Conservation (phyloP, 2,329 filamentous ascomycete genomes). For the Botrytis aclada region DNA sequence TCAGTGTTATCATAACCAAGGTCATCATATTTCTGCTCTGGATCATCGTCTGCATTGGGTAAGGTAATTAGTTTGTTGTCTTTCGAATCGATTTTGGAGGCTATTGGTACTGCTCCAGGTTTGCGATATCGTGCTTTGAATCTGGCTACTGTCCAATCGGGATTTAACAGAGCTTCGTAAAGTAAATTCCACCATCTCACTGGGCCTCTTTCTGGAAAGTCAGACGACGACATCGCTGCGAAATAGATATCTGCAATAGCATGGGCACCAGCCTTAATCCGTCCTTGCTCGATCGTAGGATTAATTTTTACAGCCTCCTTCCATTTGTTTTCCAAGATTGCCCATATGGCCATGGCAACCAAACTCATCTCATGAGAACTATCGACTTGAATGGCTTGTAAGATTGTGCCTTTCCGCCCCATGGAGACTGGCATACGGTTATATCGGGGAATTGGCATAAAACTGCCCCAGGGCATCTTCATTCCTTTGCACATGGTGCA, state of each 20-base stretch:
- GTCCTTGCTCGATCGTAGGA: background rate
- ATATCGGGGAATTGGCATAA: constrained; percentile 2
- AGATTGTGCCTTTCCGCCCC: background rate
- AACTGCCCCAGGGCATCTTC: background rate
- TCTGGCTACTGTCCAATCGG: background rate
- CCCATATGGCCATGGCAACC: constrained; percentile 6
- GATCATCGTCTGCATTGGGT: background rate
- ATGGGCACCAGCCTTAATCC: background rate
- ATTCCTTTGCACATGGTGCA: background rate
- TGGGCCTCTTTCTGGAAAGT: background rate
- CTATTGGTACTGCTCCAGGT: background rate
- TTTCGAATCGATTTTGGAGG: background rate
- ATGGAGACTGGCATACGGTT: background rate
- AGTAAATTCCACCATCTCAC: background rate
- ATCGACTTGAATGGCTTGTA: background rate
- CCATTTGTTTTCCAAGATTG: background rate
- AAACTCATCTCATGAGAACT: background rate
- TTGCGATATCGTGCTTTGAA: background rate
- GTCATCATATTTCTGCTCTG: background rate
- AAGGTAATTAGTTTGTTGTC: background rate
- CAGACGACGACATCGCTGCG: background rate
- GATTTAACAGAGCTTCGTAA: background rate
- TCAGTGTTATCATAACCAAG: constrained; percentile 1
- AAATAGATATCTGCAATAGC: background rate
- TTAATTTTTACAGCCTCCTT: background rate